Base-by-base conservation (phyloP, 352 stramenopile species). In the Phytophthora ramorum region DNA sequence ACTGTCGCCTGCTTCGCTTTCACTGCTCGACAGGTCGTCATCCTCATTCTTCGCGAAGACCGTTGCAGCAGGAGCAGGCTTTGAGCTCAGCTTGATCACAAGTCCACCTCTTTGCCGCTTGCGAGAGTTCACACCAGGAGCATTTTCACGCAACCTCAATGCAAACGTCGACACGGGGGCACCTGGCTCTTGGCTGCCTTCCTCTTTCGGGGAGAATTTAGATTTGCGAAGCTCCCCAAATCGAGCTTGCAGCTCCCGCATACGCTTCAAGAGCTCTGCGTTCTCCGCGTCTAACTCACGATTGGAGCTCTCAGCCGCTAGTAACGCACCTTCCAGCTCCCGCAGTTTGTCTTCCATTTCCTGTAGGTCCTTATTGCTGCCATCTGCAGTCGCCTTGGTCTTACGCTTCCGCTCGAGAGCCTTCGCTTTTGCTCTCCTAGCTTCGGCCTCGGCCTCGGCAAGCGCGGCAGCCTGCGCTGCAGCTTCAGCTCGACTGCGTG, bases 261-360 rank as follows among this genome's bases (percentile, higher is more conserved):
- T 70, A 19, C 85, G 80, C 14, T 66, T 63, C 28, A 57, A 61
- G 0, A 92, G 74, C 28, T 87, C 81, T 9, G 63, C 66, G 63
- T 92, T 90, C 49, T 92, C 83, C 6, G 53, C 41, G 61, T 92
- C 75, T 34, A 89, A 75, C 30, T 79, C 69, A 22, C 71, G 62
- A 8, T 74, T 73, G 10, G 57, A 61, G 1, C 26, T 57, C 46
- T 83, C 58, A 5, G 79, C 61, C 1, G 72, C 73, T 0, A 60
- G 52, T 26, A 81, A 66, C 14, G 69, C 75, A 0, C 56, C 51
- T 26, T 89, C 73, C 1, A 81, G 65, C 8, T 78, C 50, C 14
- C 73, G 47, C 7, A 85, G 46, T 38, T 77, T 79, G 26, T 53
- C 47, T 12, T 85, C 76, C n/a, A 90, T 55, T 19, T 76, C 73